Conservation (phyloP, 2,329 filamentous ascomycete genomes). For the Alternaria alternata region DNA sequence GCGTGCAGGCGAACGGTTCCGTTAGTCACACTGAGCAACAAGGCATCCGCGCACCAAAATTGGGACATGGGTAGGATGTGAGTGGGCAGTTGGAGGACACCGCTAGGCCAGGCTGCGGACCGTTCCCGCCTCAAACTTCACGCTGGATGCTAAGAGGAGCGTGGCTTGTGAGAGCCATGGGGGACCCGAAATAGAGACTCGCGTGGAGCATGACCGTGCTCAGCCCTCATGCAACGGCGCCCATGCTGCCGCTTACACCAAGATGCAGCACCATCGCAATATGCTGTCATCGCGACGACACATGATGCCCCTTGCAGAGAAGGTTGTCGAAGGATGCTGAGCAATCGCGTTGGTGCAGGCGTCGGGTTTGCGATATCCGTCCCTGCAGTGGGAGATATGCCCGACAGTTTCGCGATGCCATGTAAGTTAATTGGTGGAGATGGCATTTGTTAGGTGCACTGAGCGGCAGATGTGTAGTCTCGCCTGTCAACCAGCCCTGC, state of each 20-base stretch:
- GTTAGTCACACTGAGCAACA: slow-evolving; percentile 39
- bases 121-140: slow-evolving; percentile 47
- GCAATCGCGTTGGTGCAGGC: slow-evolving; percentile 9
- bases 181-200: slow-evolving; percentile 42
- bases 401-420: slow-evolving; percentile 17
- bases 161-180: slow-evolving; percentile 39
- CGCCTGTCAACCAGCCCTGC: slow-evolving; percentile 21
- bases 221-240: slow-evolving; percentile 43
- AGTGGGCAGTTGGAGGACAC: slow-evolving; percentile 25
- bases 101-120: slow-evolving; percentile 48
- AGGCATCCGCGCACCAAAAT: slow-evolving; percentile 42
- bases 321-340: slow-evolving; percentile 10
- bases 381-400: slow-evolving; percentile 25
- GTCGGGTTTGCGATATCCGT: slow-evolving; percentile 17
- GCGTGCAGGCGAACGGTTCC: slow-evolving; percentile 48
- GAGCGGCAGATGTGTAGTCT: slow-evolving; percentile 32
- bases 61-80: slow-evolving; percentile 34
- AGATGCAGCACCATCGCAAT: slow-evolving; percentile 33
- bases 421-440: slow-evolving; percentile 26
- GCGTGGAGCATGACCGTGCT: slow-evolving; percentile 34
- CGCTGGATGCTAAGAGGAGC: slow-evolving; percentile 41
- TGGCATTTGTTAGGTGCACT: slow-evolving; percentile 26
- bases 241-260: slow-evolving; percentile 37
- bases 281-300: slow-evolving; percentile 28
- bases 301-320: slow-evolving; percentile 11